Evolutionary conservation across 768 basidiomycete genomes (phyloP), one percentile per base, ranked within the genome.

Genomic region (Termitomyces sp.): DNA sequence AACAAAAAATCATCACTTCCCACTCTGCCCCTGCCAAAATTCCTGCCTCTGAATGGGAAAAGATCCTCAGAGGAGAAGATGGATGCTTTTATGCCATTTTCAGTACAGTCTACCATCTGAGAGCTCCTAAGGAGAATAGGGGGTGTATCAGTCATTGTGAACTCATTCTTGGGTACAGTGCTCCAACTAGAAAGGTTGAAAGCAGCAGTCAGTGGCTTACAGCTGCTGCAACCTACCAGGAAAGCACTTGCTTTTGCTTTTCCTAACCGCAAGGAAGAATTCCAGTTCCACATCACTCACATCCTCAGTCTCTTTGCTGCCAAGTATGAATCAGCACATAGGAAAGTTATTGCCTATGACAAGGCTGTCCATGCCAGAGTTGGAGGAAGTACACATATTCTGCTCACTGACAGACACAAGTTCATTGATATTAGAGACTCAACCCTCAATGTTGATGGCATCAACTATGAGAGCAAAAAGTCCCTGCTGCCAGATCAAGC

Each of bases 291-390:
- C n/a, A n/a, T n/a, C n/a, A n/a, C n/a, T n/a, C n/a, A 0, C 63
- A 65, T 73, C 50, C 40, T 38, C 2, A 41, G 50, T 0, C 49
- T 68, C 2, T 72, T 73, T 58, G n/a, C 53, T n/a, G 23, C 61
- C 5, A 33, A 56, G 1, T 4, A 15, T 0, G 29, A 16, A 0
- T 10, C 40, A 2, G 49, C 33, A 33, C 64, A 66, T 39, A 13
- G 12, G 5, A 13, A 47, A 36, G 32, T 73, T 57, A 60, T 74
- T 52, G n/a, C 59, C 9, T 70, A 57, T 49, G 69, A 74, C 50
- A 53, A 59, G 12, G 66, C 67, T 0, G 52, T 69, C 20, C 48
- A 65, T 6, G 55, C 56, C 2, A 18, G 44, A 16, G 64, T 67
- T 38, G 60, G 36, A 0, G 39, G 48, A 15, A 35, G 54, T 29